Percentiles rank a stretch among this genome's conserved stretches.
These are phyloP conservation scores for Tolypocladium endophyticum DNA, from an alignment of 2,329 filamentous ascomycete species.

Conservation along the genomic window DNA sequence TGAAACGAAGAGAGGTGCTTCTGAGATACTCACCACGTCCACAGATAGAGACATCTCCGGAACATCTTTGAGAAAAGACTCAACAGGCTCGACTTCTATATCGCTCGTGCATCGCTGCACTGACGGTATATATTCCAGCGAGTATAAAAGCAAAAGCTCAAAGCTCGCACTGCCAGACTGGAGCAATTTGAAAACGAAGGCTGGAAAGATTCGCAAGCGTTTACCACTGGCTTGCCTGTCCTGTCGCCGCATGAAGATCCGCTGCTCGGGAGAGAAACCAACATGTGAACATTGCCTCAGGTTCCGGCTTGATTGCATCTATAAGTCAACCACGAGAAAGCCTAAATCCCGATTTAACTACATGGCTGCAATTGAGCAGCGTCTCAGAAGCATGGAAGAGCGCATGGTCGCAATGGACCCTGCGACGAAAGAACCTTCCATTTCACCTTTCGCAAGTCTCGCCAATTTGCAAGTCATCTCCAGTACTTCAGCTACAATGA, in stretches of 20 bases:
- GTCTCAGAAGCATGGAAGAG: not conserved
- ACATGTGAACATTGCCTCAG: not conserved
- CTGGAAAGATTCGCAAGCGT: not conserved
- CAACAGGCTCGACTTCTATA: too few relatives aligned
- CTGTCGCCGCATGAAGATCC: not conserved
- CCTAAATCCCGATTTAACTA: not conserved
- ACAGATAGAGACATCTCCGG: too few relatives aligned
- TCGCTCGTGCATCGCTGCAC: not conserved
- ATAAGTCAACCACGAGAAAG: not conserved
- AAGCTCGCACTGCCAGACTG: not conserved
- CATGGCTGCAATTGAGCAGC: not conserved
- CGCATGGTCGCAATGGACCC: not conserved
- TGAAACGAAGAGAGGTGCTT: too few relatives aligned
- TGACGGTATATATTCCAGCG: not conserved
- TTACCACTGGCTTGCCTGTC: not conserved
- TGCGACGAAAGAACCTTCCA: not conserved
- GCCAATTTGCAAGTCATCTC: too few relatives aligned
- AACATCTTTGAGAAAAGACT: too few relatives aligned
- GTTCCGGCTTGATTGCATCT: not conserved
- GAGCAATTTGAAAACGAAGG: not conserved
- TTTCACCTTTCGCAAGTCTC: too few relatives aligned
- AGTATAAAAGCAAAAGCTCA: too few relatives aligned
- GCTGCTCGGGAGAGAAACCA: not conserved
- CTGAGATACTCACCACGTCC: too few relatives aligned
- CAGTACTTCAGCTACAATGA: too few relatives aligned